phyloP scores from a whole-genome alignment of 129 eudicot genomes.

The Scalesia atractyloides region DNA sequence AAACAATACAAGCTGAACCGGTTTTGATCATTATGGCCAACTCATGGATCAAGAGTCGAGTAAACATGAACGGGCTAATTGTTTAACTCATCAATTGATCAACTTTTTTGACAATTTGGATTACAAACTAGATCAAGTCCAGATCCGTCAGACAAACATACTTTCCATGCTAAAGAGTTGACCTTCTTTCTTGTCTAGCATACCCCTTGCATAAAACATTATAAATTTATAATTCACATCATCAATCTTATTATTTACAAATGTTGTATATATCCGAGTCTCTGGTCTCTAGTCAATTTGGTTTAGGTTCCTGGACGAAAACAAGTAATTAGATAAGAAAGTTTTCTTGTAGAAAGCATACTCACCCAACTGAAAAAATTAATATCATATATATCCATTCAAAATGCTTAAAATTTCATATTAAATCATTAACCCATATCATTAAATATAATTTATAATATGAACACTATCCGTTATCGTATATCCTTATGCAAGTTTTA shows the following conservation, averaged over 20 bases:
- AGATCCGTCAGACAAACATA: neutral
- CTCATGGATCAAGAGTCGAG: neutral
- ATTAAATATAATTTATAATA: no score
- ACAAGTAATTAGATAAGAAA: neutral
- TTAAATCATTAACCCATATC: no score
- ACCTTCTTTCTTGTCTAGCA: neutral
- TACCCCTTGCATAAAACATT: neutral
- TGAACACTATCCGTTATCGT: no score
- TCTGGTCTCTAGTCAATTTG: neutral
- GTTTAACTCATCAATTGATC: no score
- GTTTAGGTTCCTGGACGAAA: conserved; percentile 6
- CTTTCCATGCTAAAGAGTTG: neutral
- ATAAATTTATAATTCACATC: neutral
- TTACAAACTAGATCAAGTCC: neutral
- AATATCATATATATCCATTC: no score
- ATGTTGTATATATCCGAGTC: neutral
- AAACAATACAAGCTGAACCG: no score
- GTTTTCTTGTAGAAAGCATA: neutral
- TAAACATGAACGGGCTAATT: neutral
- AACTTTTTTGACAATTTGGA: neutral
- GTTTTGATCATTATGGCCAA: no score
- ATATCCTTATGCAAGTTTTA: no score
- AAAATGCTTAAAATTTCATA: no score
- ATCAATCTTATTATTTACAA: neutral
- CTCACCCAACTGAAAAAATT: neutral